Evolutionary conservation across 345 rosid species (phyloP).

Genomic region (Salix udensis): DNA sequence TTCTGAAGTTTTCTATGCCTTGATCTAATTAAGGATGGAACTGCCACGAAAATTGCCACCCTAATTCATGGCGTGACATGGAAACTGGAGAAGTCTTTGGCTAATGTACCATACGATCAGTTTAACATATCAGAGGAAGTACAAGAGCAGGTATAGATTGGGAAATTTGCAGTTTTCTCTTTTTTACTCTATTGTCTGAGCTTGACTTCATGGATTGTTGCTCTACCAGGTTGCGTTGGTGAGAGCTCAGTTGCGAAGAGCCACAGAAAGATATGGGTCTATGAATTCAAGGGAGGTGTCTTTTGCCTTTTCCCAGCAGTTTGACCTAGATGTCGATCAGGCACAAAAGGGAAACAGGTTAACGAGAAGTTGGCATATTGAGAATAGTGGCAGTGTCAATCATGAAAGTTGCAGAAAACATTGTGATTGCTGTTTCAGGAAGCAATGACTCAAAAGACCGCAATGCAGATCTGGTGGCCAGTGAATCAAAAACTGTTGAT

Average conservation of each 20-base stretch:
- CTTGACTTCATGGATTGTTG: background rate
- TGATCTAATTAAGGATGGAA: constrained; percentile 60
- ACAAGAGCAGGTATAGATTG: constrained; percentile 60
- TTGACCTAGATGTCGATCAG: constrained; percentile 33
- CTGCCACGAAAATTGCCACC: constrained; percentile 58
- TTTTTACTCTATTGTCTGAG: constrained; percentile 5
- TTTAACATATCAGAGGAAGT: constrained; percentile 84
- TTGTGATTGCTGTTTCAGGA: constrained; percentile 5
- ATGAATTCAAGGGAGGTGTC: constrained; percentile 42
- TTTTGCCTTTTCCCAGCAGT: constrained; percentile 44
- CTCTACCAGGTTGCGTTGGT: constrained; percentile 63
- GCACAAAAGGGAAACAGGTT: constrained; percentile 13
- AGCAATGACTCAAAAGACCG: background rate
- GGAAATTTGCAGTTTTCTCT: background rate
- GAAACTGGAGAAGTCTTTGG: constrained; percentile 80
- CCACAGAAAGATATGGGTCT: constrained; percentile 64
- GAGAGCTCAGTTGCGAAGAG: constrained; percentile 74
- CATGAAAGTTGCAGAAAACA: constrained; percentile 33
- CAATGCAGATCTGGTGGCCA: constrained; percentile 3
- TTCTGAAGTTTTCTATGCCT: constrained; percentile 36
- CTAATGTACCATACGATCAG: constrained; percentile 54
- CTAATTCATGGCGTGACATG: constrained; percentile 81
- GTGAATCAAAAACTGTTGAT: constrained; percentile 35
- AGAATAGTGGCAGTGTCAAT: constrained; percentile 23
- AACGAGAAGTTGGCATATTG: constrained; percentile 24